Percentiles rank a stretch among this genome's conserved stretches.
Conservation (phyloP, 495 filamentous ascomycete genomes). For the Penicillium ochrochloron region DNA sequence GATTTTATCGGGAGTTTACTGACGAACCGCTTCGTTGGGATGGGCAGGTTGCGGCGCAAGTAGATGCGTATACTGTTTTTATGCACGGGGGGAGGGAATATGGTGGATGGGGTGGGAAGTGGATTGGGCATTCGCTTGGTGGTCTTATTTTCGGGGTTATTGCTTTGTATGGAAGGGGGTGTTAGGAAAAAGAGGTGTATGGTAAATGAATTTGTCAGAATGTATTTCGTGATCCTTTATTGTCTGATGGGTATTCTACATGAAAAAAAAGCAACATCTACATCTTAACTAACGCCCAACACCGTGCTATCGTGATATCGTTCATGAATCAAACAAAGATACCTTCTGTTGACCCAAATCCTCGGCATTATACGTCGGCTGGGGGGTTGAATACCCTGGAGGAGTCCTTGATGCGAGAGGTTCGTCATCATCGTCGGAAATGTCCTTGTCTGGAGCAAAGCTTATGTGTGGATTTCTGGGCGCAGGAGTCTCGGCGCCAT, state of each 20-base stretch:
- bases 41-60: neutral
- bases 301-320: neutral
- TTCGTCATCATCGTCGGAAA: neutral
- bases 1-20: too few relatives aligned
- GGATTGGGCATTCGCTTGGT: neutral
- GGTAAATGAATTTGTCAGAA: too few relatives aligned
- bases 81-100: neutral
- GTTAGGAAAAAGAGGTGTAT: neutral
- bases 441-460: slow-evolving; percentile 1
- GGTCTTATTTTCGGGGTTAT: neutral
- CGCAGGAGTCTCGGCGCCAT: neutral
- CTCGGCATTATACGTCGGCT: neutral
- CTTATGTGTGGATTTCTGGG: neutral
- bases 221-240: too few relatives aligned
- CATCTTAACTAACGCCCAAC: neutral
- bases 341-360: neutral
- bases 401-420: neutral
- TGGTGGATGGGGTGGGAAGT: neutral
- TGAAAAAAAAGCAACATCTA: neutral
- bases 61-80: neutral
- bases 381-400: neutral
- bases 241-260: neutral
- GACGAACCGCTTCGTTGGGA: neutral
- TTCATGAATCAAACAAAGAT: neutral
- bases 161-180: neutral